A percentile compares a stretch with the other conserved stretches of the same genome.
phyloP scores from a whole-genome alignment of 805 yeast species.

The Candida taoyuanica region DNA sequence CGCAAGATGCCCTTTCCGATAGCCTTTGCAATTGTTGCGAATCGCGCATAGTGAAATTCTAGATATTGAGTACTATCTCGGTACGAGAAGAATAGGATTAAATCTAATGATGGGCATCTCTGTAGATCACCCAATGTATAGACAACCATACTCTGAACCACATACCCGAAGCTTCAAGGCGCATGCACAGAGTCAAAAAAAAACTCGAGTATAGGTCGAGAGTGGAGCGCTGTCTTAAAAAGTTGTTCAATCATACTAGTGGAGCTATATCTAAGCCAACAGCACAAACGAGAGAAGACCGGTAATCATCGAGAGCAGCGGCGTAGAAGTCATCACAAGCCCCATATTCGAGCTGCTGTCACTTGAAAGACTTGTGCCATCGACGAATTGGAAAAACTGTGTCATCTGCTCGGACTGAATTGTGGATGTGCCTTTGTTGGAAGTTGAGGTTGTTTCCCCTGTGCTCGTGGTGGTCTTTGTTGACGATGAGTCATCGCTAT shows the following conservation, averaged over 20 bases:
- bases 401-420: slow-evolving; percentile 2
- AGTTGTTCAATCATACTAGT: background rate
- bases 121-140: no score
- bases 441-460: slow-evolving; percentile 2
- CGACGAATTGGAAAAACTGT: slow-evolving; percentile 5
- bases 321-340: slow-evolving; percentile 1
- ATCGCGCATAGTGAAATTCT: no score
- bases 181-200: no score
- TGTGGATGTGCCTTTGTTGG: slow-evolving; percentile 4
- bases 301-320: slow-evolving; percentile 2
- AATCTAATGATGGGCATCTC: no score
- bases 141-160: background rate
- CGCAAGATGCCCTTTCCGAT: no score
- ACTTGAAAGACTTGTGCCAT: background rate
- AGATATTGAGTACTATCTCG: no score
- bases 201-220: no score
- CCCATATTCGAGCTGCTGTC: slow-evolving; percentile 1
- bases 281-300: slow-evolving; percentile 2
- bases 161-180: background rate
- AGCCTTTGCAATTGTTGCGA: no score
- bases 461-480: slow-evolving; percentile 2
- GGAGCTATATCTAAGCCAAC: background rate
- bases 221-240: no score
- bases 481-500: background rate
- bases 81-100: no score